Percentiles rank a stretch among this genome's conserved stretches.
Evolutionary conservation across 441 rosid species (phyloP).

Genomic region (Erysimum cheiri): DNA sequence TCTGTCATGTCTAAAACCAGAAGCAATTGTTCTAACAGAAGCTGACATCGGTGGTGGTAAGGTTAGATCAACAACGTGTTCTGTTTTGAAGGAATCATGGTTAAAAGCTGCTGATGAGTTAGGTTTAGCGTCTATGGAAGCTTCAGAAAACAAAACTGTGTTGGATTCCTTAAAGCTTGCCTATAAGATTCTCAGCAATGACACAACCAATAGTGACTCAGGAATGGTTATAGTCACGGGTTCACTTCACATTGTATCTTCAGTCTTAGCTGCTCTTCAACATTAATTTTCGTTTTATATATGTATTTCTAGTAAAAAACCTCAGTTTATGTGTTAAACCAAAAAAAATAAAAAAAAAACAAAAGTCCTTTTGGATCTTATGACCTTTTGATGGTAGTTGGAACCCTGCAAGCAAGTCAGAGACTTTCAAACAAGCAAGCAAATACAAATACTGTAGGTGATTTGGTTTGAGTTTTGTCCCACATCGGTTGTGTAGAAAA

Average conservation of each 20-base stretch:
- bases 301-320: too few species aligned
- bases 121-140: conserved; percentile 39
- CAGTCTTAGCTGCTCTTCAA: conserved; percentile 53
- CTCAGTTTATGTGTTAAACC: neutral
- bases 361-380: neutral
- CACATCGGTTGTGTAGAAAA: conserved; percentile 20
- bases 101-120: conserved; percentile 64
- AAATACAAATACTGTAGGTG: too few species aligned
- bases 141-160: conserved; percentile 42
- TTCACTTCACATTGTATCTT: conserved; percentile 76
- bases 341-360: neutral
- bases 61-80: conserved; percentile 62
- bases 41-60: conserved; percentile 74
- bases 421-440: neutral
- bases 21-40: conserved; percentile 74
- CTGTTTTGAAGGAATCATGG: conserved; percentile 69
- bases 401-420: neutral
- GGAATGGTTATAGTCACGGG: conserved; percentile 76
- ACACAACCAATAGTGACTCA: conserved; percentile 38
- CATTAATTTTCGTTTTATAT: neutral
- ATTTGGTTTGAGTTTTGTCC: neutral
- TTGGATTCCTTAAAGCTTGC: conserved; percentile 57
- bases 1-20: conserved; percentile 62
- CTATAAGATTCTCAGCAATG: conserved; percentile 51
- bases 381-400: neutral